Evolutionary conservation across 345 rosid species (phyloP).

Genomic region (Rubroshorea leprosula): DNA sequence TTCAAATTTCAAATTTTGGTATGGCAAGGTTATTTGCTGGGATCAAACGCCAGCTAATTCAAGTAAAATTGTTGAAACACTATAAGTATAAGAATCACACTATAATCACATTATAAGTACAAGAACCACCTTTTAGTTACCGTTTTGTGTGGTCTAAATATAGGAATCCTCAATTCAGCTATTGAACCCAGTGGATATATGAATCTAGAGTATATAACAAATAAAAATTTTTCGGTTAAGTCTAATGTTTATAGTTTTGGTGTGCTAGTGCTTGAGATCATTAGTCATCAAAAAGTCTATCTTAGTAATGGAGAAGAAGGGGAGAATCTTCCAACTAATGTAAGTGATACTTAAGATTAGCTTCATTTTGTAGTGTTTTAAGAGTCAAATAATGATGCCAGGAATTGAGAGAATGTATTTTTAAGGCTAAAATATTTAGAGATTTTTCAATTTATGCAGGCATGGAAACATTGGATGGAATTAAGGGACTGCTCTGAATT

Average conservation of each 20-base stretch:
- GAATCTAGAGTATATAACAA: neutral
- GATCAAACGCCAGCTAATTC: constrained; percentile 32
- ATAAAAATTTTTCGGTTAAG: constrained; percentile 17
- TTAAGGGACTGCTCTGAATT: too few relatives aligned
- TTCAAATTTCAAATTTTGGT: constrained; percentile 40
- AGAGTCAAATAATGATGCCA: neutral
- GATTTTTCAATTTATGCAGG: too few relatives aligned
- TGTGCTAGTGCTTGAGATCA: neutral
- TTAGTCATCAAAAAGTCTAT: neutral
- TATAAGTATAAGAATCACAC: constrained; percentile 18
- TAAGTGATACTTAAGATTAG: constrained; percentile 1
- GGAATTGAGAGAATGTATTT: neutral
- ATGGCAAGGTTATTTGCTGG: constrained; percentile 32
- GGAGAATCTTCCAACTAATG: neutral
- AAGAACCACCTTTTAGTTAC: too few relatives aligned
- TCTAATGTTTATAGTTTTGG: constrained; percentile 1
- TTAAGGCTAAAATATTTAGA: neutral
- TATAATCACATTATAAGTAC: too few relatives aligned
- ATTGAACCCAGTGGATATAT: neutral
- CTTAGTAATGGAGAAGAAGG: neutral
- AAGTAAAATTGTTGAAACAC: constrained; percentile 28
- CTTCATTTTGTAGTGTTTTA: neutral
- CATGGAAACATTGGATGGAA: constrained; percentile 24
- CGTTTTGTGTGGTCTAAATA: too few relatives aligned
- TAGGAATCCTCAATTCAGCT: too few relatives aligned